Percentiles rank a stretch among this genome's conserved stretches.
phyloP scores from a whole-genome alignment of 768 basidiomycete genomes.

The Crassisporium funariophilum region DNA sequence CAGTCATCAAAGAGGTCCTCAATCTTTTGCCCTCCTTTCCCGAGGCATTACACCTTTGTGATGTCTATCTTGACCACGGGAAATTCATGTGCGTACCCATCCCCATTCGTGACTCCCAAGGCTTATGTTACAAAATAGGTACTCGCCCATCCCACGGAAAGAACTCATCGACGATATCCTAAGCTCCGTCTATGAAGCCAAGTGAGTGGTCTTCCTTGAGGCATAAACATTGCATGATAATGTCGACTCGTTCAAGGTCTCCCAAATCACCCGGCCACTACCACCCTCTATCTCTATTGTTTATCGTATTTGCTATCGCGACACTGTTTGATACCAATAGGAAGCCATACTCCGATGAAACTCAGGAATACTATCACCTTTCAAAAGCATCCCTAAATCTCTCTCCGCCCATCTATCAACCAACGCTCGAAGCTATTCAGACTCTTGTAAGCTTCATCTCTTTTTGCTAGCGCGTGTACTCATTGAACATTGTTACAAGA shows the following conservation, averaged over 20 bases:
- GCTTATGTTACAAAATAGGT: constrained; percentile 36
- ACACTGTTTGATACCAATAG: constrained; percentile 57
- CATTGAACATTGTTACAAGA: no score
- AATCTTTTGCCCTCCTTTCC: constrained; percentile 53
- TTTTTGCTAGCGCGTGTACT: no score
- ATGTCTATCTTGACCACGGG: constrained; percentile 66
- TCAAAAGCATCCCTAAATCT: constrained; percentile 54
- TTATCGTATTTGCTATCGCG: constrained; percentile 66
- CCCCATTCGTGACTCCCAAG: background rate
- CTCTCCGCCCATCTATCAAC: constrained; percentile 45
- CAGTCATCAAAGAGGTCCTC: constrained; percentile 27
- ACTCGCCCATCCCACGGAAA: constrained; percentile 51
- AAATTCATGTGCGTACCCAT: constrained; percentile 50
- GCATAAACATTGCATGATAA: constrained; percentile 5
- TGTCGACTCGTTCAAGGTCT: constrained; percentile 1
- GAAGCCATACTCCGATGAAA: constrained; percentile 51
- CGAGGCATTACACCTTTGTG: constrained; percentile 62
- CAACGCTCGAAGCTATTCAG: constrained; percentile 59
- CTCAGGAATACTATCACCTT: constrained; percentile 64
- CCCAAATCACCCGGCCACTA: constrained; percentile 22
- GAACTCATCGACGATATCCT: constrained; percentile 63
- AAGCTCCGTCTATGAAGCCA: constrained; percentile 52
- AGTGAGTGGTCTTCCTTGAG: constrained; percentile 33
- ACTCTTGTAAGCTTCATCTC: constrained; percentile 55
- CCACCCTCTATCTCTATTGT: constrained; percentile 65